phyloP scores from a whole-genome alignment of 2,329 filamentous ascomycete genomes.

The Monosporascus sp. region DNA sequence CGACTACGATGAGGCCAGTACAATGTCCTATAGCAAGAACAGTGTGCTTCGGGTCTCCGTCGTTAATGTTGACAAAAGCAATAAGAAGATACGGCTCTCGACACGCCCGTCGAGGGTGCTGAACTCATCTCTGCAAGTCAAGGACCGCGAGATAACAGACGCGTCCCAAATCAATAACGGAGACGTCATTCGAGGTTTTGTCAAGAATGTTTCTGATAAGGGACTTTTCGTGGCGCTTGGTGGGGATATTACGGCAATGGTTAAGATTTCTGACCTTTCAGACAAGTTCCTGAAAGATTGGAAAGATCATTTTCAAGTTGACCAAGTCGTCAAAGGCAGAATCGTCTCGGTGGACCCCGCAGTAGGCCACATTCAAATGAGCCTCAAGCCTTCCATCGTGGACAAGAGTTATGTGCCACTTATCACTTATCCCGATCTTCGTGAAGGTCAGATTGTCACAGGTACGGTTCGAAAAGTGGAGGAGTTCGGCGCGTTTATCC shows the following conservation, averaged over 20 bases:
- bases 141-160: conserved; percentile 72
- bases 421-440: conserved; percentile 69
- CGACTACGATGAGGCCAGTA: conserved; percentile 76
- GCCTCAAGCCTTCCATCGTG: conserved; percentile 77
- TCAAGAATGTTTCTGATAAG: conserved; percentile 84
- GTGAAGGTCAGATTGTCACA: conserved; percentile 74
- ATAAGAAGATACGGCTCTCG: conserved; percentile 80
- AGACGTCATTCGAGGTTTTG: conserved; percentile 81
- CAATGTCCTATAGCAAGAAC: conserved; percentile 71
- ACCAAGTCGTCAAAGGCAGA: conserved; percentile 86
- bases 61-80: conserved; percentile 70
- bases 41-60: conserved; percentile 86
- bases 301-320: conserved; percentile 82
- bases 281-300: conserved; percentile 92
- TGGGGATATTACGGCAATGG: conserved; percentile 72
- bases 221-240: conserved; percentile 84
- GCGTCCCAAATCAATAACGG: conserved; percentile 68
- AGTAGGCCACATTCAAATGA: conserved; percentile 73
- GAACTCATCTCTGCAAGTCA: conserved; percentile 74
- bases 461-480: conserved; percentile 91
- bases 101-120: conserved; percentile 82
- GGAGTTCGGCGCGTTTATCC: conserved; percentile 90
- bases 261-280: conserved; percentile 82
- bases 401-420: conserved; percentile 72
- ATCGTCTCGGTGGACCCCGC: conserved; percentile 65